Conservation (phyloP, 495 filamentous ascomycete genomes). For the Tuber microsphaerosporum region DNA sequence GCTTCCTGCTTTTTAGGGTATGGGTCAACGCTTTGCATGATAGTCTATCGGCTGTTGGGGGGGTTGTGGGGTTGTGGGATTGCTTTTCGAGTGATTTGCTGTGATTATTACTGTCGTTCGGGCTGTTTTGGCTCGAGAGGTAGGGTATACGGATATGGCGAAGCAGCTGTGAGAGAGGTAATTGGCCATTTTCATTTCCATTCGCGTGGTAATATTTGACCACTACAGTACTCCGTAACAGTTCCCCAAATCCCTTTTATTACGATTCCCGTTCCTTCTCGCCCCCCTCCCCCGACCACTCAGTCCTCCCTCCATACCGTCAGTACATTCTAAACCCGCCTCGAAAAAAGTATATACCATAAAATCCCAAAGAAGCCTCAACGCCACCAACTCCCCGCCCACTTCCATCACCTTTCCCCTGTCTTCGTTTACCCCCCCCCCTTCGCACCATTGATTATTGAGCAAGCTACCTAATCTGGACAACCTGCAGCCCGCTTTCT, state of each 20-base stretch:
- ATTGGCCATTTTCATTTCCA: neutral
- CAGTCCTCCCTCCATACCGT: neutral
- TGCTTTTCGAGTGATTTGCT: neutral
- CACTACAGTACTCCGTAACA: neutral
- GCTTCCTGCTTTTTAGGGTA: neutral
- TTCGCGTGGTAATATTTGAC: neutral
- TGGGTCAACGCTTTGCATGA: neutral
- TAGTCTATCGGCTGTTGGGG: neutral
- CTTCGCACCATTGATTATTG: neutral
- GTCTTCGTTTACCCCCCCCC: neutral
- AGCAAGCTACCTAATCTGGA: neutral
- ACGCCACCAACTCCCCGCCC: neutral
- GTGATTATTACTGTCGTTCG: neutral
- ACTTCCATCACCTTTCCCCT: neutral
- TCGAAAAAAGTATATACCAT: neutral
- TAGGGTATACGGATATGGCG: neutral
- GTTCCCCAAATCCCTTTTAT: neutral
- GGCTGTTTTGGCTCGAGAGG: neutral
- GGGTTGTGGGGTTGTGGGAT: neutral
- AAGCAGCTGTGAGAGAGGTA: neutral
- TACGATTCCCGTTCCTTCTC: neutral
- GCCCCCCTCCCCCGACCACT: neutral
- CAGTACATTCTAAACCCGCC: neutral
- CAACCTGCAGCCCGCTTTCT: slow-evolving; percentile 16
- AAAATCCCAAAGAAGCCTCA: slow-evolving; percentile 2